A percentile compares a stretch with the other conserved stretches of the same genome.
Evolutionary conservation across 2,329 filamentous ascomycete species (phyloP).

Genomic region (Geosmithia morbida): DNA sequence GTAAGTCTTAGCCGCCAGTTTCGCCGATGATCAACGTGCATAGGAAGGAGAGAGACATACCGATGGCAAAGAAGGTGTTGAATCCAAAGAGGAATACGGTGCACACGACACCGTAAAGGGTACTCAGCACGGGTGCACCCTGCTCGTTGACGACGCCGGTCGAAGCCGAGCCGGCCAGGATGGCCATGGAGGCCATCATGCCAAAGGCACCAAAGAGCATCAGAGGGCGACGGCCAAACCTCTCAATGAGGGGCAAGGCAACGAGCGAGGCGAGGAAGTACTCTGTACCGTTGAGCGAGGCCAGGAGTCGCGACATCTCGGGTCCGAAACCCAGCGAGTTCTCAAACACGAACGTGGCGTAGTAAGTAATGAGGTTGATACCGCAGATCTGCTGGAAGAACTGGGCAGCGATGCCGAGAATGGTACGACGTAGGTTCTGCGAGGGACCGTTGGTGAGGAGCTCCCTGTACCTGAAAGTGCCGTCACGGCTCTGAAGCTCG

Average conservation of each 20-base stretch:
- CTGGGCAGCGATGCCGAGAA: conserved; percentile 13
- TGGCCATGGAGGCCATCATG: conserved; percentile 50
- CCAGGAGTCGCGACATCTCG: conserved; percentile 34
- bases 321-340: conserved; percentile 29
- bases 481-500: conserved; percentile 14
- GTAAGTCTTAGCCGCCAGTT: conserved; percentile 5
- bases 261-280: conserved; percentile 23
- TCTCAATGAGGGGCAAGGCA: conserved; percentile 27
- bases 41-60: conserved; percentile 1
- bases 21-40: not conserved
- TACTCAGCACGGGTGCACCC: conserved; percentile 11
- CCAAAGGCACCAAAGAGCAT: conserved; percentile 50
- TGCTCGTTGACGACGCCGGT: conserved; percentile 14
- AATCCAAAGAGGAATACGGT: conserved; percentile 45
- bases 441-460: conserved; percentile 29
- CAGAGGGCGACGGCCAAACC: conserved; percentile 42
- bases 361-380: conserved; percentile 21
- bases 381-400: conserved; percentile 13
- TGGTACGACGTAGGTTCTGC: conserved; percentile 22
- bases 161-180: conserved; percentile 23
- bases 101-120: conserved; percentile 13
- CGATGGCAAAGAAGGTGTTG: conserved; percentile 41
- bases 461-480: conserved; percentile 12
- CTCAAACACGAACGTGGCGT: conserved; percentile 17
- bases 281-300: conserved; percentile 34